Conservation (phyloP, 139 green algal genomes). For the Coccomyxa sp. region DNA sequence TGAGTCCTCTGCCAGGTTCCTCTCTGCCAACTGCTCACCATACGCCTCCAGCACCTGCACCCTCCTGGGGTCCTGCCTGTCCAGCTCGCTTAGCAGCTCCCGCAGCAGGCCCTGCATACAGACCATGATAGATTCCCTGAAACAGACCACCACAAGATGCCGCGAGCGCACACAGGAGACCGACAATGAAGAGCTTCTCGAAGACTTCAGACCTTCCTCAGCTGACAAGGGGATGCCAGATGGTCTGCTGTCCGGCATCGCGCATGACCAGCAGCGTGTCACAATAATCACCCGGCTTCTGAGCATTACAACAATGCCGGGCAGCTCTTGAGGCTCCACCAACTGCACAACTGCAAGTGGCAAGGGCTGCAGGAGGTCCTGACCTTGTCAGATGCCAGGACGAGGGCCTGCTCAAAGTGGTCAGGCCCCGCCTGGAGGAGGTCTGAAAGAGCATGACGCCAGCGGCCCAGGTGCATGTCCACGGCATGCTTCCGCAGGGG, state of each 20-base stretch:
- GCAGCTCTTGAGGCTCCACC: too few relatives aligned
- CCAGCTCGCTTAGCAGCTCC: slow-evolving; percentile 56
- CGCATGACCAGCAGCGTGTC: too few relatives aligned
- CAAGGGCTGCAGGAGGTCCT: too few relatives aligned
- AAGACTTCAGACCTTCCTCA: too few relatives aligned
- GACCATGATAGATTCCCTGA: background rate
- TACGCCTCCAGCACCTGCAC: slow-evolving; percentile 36
- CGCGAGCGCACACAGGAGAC: too few relatives aligned
- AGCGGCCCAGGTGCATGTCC: slow-evolving; percentile 73
- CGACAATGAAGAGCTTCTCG: too few relatives aligned
- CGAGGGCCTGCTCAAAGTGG: slow-evolving; percentile 58
- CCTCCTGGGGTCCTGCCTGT: slow-evolving; percentile 8
- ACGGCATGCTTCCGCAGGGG: slow-evolving; percentile 52
- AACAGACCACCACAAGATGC: too few relatives aligned
- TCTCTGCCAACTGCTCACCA: slow-evolving; percentile 39
- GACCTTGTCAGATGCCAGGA: slow-evolving; percentile 44
- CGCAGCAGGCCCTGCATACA: slow-evolving; percentile 58
- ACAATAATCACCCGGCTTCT: too few relatives aligned
- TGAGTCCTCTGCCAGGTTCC: slow-evolving; percentile 55
- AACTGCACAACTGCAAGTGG: too few relatives aligned
- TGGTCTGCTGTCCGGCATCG: too few relatives aligned
- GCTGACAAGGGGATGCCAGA: too few relatives aligned
- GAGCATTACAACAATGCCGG: too few relatives aligned
- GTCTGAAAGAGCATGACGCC: slow-evolving; percentile 50
- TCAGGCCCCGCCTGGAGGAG: slow-evolving; percentile 52